A percentile compares a stretch with the other conserved stretches of the same genome.
phyloP scores from a whole-genome alignment of 495 filamentous ascomycete species.

The Talaromyces thailandensis region DNA sequence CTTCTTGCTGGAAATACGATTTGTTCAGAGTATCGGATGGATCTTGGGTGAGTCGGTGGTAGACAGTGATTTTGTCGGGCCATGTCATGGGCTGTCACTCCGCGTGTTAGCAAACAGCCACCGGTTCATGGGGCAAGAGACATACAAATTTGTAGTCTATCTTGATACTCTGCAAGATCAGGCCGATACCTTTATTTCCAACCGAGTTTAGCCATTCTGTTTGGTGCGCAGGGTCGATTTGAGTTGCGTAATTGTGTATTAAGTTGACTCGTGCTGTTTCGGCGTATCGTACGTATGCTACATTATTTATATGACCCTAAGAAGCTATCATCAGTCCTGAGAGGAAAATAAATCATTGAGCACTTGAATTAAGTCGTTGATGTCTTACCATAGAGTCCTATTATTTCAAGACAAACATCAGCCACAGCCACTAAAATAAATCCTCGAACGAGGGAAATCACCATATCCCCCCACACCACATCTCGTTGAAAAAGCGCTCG shows the following conservation, averaged over 20 bases:
- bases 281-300: slow-evolving; percentile 74
- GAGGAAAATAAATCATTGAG: not conserved
- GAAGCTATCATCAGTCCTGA: not conserved
- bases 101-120: not conserved
- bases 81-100: slow-evolving; percentile 73
- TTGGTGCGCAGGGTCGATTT: slow-evolving; percentile 57
- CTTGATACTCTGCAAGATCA: slow-evolving; percentile 76
- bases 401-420: slow-evolving; percentile 16
- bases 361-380: not conserved
- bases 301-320: slow-evolving; percentile 80
- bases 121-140: not conserved
- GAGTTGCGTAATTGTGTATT: slow-evolving; percentile 63
- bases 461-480: slow-evolving; percentile 91
- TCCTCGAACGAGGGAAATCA: slow-evolving; percentile 20
- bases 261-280: slow-evolving; percentile 81
- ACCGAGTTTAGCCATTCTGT: slow-evolving; percentile 63
- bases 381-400: slow-evolving; percentile 51
- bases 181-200: slow-evolving; percentile 53
- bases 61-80: slow-evolving; percentile 80
- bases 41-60: slow-evolving; percentile 65
- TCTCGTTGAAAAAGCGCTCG: slow-evolving; percentile 60
- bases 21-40: slow-evolving; percentile 29
- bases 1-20: slow-evolving; percentile 48
- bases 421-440: slow-evolving; percentile 2
- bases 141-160: slow-evolving; percentile 88